These are phyloP conservation scores for Kentomonas sorsogonicus DNA, from an alignment of 208 protist genomes.

Conservation along the genomic window DNA sequence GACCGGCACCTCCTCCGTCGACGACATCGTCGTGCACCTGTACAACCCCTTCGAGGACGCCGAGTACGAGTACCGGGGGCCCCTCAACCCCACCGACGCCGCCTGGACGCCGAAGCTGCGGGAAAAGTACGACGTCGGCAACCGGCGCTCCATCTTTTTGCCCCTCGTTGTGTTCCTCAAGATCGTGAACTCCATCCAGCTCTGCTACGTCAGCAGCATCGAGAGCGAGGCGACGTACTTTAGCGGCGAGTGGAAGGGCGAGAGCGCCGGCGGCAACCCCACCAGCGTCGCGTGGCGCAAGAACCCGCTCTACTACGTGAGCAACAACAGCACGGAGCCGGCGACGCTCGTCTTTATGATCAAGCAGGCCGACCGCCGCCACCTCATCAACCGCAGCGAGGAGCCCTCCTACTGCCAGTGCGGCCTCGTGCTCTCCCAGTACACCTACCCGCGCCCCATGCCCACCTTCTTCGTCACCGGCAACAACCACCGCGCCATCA, in stretches of 20 bases:
- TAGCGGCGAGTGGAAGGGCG: constrained; percentile 34
- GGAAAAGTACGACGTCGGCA: constrained; percentile 31
- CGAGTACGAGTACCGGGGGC: constrained; percentile 58
- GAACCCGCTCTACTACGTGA: constrained; percentile 67
- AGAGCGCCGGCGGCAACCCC: constrained; percentile 58
- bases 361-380: constrained; percentile 54
- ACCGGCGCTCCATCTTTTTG: constrained; percentile 46
- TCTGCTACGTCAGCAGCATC: constrained; percentile 50
- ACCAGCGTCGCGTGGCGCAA: constrained; percentile 56
- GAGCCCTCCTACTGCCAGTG: constrained; percentile 52
- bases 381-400: constrained; percentile 23
- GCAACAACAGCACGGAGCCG: constrained; percentile 25
- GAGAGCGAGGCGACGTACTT: constrained; percentile 29
- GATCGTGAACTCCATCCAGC: constrained; percentile 46
- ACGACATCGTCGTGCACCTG: constrained; percentile 59
- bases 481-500: constrained; percentile 67
- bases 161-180: constrained; percentile 50
- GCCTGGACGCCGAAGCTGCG: constrained; percentile 42
- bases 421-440: constrained; percentile 51
- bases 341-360: constrained; percentile 40
- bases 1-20: constrained; percentile 45
- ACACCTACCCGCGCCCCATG: constrained; percentile 24
- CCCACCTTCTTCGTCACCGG: constrained; percentile 64
- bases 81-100: constrained; percentile 40
- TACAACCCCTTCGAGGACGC: constrained; percentile 79